A percentile compares a stretch with the other conserved stretches of the same genome.
Evolutionary conservation across 2,329 filamentous ascomycete genomes (phyloP).

Genomic region (Amesomyces nigricolor): DNA sequence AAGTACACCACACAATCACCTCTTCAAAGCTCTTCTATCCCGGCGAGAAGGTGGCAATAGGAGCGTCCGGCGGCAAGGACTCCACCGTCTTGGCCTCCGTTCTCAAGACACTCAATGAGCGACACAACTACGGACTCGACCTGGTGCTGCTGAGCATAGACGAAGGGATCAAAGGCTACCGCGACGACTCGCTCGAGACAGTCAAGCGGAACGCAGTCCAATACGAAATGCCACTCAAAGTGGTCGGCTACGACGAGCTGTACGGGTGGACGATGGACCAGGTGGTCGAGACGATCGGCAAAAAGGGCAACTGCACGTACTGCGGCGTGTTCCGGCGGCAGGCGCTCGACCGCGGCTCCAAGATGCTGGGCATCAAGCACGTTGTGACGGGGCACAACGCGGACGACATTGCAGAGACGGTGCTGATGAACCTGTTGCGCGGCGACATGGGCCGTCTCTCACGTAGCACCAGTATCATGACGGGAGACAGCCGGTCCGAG

Average conservation of each 20-base stretch:
- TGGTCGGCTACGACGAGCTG: constrained; percentile 86
- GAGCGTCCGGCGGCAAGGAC: constrained; percentile 94
- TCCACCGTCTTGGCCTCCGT: constrained; percentile 94
- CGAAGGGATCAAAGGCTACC: constrained; percentile 94
- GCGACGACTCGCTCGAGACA: constrained; percentile 92
- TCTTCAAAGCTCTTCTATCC: constrained; percentile 72
- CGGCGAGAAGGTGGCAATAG: constrained; percentile 87
- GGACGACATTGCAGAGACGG: constrained; percentile 93
- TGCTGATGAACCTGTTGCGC: constrained; percentile 92
- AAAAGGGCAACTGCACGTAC: constrained; percentile 98
- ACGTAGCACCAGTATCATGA: constrained; percentile 86
- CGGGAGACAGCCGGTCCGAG: constrained; percentile 68
- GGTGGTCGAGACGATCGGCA: constrained; percentile 91
- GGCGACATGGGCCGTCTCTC: constrained; percentile 85
- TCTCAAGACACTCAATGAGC: constrained; percentile 87
- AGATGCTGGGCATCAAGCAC: constrained; percentile 79
- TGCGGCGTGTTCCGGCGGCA: constrained; percentile 95
- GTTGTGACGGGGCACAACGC: constrained; percentile 98
- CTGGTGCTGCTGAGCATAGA: constrained; percentile 87
- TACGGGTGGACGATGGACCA: constrained; percentile 99
- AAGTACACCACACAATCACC: constrained; percentile 88
- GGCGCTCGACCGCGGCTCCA: constrained; percentile 86
- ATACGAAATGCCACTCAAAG: constrained; percentile 86
- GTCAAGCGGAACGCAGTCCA: constrained; percentile 90
- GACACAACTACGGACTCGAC: constrained; percentile 79